Base-by-base conservation (phyloP, 345 rosid species). In the Linum tenue region DNA sequence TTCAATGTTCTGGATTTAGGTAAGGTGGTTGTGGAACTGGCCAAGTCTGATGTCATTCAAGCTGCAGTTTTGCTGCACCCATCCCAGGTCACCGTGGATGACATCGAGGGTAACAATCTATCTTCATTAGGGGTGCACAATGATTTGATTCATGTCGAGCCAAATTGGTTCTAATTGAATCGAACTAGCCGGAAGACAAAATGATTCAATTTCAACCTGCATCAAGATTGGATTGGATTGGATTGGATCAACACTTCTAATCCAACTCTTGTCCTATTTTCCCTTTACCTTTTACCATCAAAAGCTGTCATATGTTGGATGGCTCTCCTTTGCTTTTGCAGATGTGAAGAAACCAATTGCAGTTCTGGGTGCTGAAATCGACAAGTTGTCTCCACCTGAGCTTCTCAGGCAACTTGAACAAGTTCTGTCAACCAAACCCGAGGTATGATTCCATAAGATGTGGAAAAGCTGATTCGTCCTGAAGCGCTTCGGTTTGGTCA, bases 61-160 rank as follows among this genome's bases (percentile, higher is more conserved):
- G 92, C 91, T 36, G 84, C 82, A 63, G 89, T 83, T 61, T 64
- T 92, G 71, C 78, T 80, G 64, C 98, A 92, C 78, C 95, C 96
- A 78, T 78, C 89, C 39, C 74, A 80, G 44, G 88, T 92, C 64
- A 70, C 83, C 10, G 69, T 83, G 16, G 92, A 84, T 42, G 96
- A 89, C 68, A 77, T 92, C 62, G 82, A 84, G 63, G 85, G 98
- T 89, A 85, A 22, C 31, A 22, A 22, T 22, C 31, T 22, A 22
- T 22, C 31, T 22, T 22, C 31, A 22, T 22, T 22, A 22, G 31
- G 31, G 31, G 31, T 22, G 31, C 31, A 22, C 31, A 22, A 22
- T 1, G 31, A 22, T 22, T 22, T 1, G 31, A 22, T 22, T 22
- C 31, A 22, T 22, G 31, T 22, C 31, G 31, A 22, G 31, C 31